Evolutionary conservation across 1,139 yeast genomes (phyloP), one percentile per base, ranked within the genome.

Genomic region (Suhomyces terraborum): DNA sequence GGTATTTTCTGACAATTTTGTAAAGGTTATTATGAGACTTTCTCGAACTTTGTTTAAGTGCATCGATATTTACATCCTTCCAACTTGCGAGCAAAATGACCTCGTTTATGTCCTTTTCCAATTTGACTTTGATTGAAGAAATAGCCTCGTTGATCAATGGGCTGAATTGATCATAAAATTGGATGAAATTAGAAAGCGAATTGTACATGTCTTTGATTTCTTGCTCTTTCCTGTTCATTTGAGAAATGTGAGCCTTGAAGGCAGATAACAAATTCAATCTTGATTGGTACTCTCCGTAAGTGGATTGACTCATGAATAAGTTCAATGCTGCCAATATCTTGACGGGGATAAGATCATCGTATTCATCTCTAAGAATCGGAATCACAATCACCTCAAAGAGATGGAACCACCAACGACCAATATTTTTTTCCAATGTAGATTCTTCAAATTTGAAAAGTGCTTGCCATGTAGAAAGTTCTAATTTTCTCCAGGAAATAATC

Each of bases 31-130:
- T 79, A 58, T 94, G 98, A 0, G 98, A 89, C 40, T 84, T 79
- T 51, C 88, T 81, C 4, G 98, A 93, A 65, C 96, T 88, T 62
- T 91, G 97, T 52, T 88, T 88, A 52, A 94, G 74, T 0, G 98
- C 96, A 57, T 85, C 95, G 35, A 89, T 81, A 55, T 94, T 94
- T 9, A 91, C 93, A 64, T 94, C 99, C 55, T 91, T 89, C 98
- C 98, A 94, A 57, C 96, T 87, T 1, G 98, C 97, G 22, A 94
- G 71, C 37, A 88, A 67, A 36, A 93, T 88, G 4, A 89, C 84
- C 46, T 94, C 98, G 32, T 80, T 74, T 19, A 93, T 78, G 41
- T 88, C 93, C 56, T 89, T 91, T 47, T 84, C 89, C 29, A 93
- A 66, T 6, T 65, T 62, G 51, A 74, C 78, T 56, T 75, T 80